Evolutionary conservation across 345 rosid genomes (phyloP).

Genomic region (Excoecaria agallocha): DNA sequence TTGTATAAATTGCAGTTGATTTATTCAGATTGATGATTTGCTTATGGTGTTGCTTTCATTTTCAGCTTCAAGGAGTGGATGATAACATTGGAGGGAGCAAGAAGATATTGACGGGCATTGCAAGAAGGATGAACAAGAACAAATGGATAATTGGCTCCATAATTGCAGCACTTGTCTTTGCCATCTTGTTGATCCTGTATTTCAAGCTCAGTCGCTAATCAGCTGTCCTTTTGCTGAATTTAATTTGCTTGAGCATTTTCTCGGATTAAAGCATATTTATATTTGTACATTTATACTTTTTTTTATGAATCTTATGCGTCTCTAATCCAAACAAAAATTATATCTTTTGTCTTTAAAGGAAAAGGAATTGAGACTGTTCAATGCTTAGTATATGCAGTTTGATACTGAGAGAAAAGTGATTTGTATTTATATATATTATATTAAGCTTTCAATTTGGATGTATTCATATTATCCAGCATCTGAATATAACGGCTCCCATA

Average conservation of each 20-base stretch:
- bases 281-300: not conserved
- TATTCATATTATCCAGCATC: not conserved
- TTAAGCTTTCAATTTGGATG: not conserved
- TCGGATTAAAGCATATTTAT: not conserved
- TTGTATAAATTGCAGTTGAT: not conserved
- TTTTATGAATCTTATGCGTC: too few relatives aligned
- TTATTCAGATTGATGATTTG: not conserved
- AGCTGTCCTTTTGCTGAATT: not conserved
- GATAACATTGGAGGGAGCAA: slow-evolving; percentile 23
- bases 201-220: slow-evolving; percentile 16
- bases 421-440: not conserved
- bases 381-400: too few relatives aligned
- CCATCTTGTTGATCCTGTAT: slow-evolving; percentile 20
- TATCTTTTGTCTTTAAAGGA: too few relatives aligned
- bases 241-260: not conserved
- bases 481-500: too few relatives aligned
- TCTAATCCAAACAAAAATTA: too few relatives aligned
- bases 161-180: slow-evolving; percentile 16
- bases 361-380: too few relatives aligned
- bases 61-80: slow-evolving; percentile 25
- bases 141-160: slow-evolving; percentile 22
- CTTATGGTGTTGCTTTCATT: not conserved
- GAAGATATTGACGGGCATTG: slow-evolving; percentile 11
- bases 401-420: too few relatives aligned
- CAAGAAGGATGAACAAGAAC: slow-evolving; percentile 25